Base-by-base conservation (phyloP, 495 filamentous ascomycete species). In the Beverwykella pulmonaria region DNA sequence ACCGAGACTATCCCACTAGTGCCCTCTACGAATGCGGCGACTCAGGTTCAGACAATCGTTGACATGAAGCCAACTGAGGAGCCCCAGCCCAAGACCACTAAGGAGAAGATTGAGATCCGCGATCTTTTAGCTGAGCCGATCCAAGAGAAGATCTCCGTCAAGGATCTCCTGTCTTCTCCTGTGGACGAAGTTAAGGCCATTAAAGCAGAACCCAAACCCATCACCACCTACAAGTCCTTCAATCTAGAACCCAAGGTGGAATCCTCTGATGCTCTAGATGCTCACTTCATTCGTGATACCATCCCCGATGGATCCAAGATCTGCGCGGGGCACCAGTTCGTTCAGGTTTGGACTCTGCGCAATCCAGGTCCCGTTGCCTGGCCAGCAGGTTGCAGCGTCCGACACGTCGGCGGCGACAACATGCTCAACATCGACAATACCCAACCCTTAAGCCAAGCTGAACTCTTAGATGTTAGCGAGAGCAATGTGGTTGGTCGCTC, bases 351-450 rank as follows among this genome's bases (percentile, higher is more conserved):
- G 95, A 89, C 90, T 44, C 82, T 99, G 34, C 87, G 87, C 74
- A 98, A 98, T 74, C 88, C 86, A 12, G 94, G 94, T 23, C 87
- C 84, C 1, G 73, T 76, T 27, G 72, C 86, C 22, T 99, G 94
- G 94, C 95, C 95, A 32, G 85, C 85, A 46, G 94, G 93, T 59
- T 93, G 90, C 82, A 89, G 88, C 60, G 91, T 98, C 68, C 92
- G 89, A 77, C 97, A 92, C 70, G 87, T 93, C 58, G 92, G 93
- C 53, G 94, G 94, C 58, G 95, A 98, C 74, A 88, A 90, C 74
- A 98, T 99, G 95, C 90, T 92, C 70, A 87, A 92, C 64, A 82
- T 96, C 53, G 90, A 95, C 73, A 81, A 88, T 25, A 82, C 79
- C 55, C 92, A 91, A 75, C 90, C 92, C 8, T 87, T 87, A 2